phyloP scores from a whole-genome alignment of 306 rosid species.

The Begonia peltatifolia region DNA sequence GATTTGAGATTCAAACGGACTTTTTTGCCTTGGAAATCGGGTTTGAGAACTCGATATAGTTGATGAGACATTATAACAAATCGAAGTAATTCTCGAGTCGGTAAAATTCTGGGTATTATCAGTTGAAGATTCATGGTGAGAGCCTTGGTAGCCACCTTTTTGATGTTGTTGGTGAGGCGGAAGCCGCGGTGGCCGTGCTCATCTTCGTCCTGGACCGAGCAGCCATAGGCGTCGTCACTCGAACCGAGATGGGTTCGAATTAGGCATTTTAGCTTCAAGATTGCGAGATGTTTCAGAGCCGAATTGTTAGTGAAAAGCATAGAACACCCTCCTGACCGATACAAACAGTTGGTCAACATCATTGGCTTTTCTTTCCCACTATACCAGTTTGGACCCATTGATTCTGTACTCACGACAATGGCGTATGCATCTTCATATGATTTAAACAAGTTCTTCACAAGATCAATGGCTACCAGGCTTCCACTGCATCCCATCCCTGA shows the following conservation, averaged over 20 bases:
- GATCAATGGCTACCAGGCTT: slow-evolving; percentile 53
- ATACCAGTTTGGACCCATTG: slow-evolving; percentile 70
- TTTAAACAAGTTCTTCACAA: slow-evolving; percentile 57
- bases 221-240: slow-evolving; percentile 56
- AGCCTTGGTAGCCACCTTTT: slow-evolving; percentile 52
- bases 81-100: slow-evolving; percentile 36
- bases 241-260: slow-evolving; percentile 59
- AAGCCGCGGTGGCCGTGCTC: slow-evolving; percentile 50
- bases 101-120: slow-evolving; percentile 42
- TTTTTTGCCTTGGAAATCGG: slow-evolving; percentile 13
- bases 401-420: slow-evolving; percentile 71
- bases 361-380: slow-evolving; percentile 48
- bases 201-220: slow-evolving; percentile 69
- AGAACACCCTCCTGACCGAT: slow-evolving; percentile 63
- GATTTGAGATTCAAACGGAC: slow-evolving; percentile 38
- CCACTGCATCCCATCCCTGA: slow-evolving; percentile 92
- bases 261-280: slow-evolving; percentile 45
- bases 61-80: slow-evolving; percentile 10
- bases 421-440: slow-evolving; percentile 26
- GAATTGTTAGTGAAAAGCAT: slow-evolving; percentile 61
- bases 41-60: background rate
- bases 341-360: slow-evolving; percentile 77
- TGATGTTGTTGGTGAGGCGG: slow-evolving; percentile 48
- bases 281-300: slow-evolving; percentile 24
- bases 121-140: slow-evolving; percentile 39